These are phyloP conservation scores for Scutellaria baicalensis DNA, from an alignment of 257 asterid species.

Conservation along the genomic window DNA sequence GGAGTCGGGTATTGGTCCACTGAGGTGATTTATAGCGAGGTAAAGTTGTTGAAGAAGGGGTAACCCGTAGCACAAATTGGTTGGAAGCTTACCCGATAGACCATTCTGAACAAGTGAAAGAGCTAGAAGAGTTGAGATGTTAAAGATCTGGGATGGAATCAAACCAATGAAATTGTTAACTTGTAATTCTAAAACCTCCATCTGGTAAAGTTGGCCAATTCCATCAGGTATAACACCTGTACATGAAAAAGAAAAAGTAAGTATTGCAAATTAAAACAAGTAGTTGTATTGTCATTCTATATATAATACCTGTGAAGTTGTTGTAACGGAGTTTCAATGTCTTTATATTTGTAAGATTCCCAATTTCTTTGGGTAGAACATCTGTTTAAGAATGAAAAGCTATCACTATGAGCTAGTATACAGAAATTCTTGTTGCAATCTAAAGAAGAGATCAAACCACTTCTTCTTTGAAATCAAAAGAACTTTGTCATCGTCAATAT, in stretches of 20 bases:
- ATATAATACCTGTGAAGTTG: too few species aligned
- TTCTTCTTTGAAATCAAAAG: too few species aligned
- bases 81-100: conserved; percentile 19
- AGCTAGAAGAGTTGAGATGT: conserved; percentile 17
- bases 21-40: background rate
- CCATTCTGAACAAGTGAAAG: background rate
- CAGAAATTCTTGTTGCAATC: too few species aligned
- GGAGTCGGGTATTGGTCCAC: conserved; percentile 17
- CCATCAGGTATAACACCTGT: conserved; percentile 29
- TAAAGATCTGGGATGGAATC: conserved; percentile 20
- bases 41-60: background rate
- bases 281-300: too few species aligned
- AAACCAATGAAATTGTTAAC: conserved; percentile 7
- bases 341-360: too few species aligned
- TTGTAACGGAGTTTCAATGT: too few species aligned
- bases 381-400: too few species aligned
- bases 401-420: too few species aligned
- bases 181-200: background rate
- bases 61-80: background rate
- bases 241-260: background rate
- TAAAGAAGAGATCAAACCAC: too few species aligned
- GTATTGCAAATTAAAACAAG: too few species aligned
- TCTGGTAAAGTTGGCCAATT: conserved; percentile 18
- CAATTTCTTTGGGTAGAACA: too few species aligned
- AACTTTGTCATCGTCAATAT: too few species aligned